Evolutionary conservation across 495 filamentous ascomycete genomes (phyloP).

Genomic region (Apodospora peruviana): DNA sequence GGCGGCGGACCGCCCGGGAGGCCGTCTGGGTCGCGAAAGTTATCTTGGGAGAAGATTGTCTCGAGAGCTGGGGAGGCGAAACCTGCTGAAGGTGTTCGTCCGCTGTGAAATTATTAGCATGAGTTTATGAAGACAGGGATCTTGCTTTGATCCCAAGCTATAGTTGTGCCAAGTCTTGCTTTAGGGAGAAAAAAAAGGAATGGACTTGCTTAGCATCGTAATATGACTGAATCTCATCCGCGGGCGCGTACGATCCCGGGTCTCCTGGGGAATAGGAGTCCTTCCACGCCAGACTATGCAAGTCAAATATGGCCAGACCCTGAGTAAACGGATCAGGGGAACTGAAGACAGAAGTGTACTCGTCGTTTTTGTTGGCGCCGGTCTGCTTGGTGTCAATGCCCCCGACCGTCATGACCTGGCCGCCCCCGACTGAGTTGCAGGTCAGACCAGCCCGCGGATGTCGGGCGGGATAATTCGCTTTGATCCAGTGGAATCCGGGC

Average conservation of each 20-base stretch:
- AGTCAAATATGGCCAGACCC: slow-evolving; percentile 18
- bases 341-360: slow-evolving; percentile 10
- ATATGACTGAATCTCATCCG: slow-evolving; percentile 5
- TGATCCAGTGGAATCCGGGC: slow-evolving; percentile 20
- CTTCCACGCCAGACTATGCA: slow-evolving; percentile 9
- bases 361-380: neutral
- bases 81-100: slow-evolving; percentile 2
- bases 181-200: neutral
- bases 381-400: slow-evolving; percentile 16
- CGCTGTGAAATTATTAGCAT: neutral
- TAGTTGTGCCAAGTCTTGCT: neutral
- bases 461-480: slow-evolving; percentile 13
- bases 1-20: neutral
- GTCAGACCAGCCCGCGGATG: slow-evolving; percentile 16
- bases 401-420: slow-evolving; percentile 20
- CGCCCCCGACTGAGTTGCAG: slow-evolving; percentile 16
- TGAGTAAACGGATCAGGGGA: slow-evolving; percentile 16
- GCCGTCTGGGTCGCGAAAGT: neutral
- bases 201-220: slow-evolving; percentile 15
- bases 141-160: too few species aligned
- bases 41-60: slow-evolving; percentile 4
- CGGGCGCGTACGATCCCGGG: slow-evolving; percentile 3
- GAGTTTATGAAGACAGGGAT: too few species aligned
- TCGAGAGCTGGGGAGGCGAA: slow-evolving; percentile 6
- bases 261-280: slow-evolving; percentile 6